Base-by-base conservation (phyloP, 768 basidiomycete genomes). In the Basidioascus undulatus region DNA sequence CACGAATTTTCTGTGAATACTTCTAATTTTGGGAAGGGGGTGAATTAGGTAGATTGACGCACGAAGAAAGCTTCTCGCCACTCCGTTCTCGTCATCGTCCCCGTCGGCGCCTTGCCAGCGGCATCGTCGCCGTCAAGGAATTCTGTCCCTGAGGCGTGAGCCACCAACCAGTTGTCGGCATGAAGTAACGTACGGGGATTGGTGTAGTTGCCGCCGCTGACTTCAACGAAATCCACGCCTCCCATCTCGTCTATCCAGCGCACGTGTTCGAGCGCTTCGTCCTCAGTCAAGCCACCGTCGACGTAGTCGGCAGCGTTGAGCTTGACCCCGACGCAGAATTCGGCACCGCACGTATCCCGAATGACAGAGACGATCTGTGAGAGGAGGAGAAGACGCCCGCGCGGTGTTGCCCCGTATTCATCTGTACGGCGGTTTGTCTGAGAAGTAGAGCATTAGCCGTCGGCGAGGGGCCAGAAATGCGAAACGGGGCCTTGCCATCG, bases 131-230 rank as follows among this genome's bases (percentile, higher is more conserved):
- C 25, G 21, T 16, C 12, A 40, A 7, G 5, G 15, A 18, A 18
- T n/a, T n/a, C n/a, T n/a, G n/a, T n/a, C n/a, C n/a, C n/a, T n/a
- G n/a, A n/a, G n/a, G n/a, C n/a, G n/a, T n/a, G n/a, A n/a, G n/a
- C n/a, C n/a, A n/a, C n/a, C n/a, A n/a, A n/a, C n/a, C n/a, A n/a
- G n/a, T n/a, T n/a, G n/a, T n/a, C n/a, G n/a, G n/a, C n/a, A n/a
- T n/a, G n/a, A n/a, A n/a, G n/a, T 0, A 3, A 49, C 63, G 15
- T 49, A 75, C 81, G 69, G 49, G 77, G 75, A 15, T 65, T 68
- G 51, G 82, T 78, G 48, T 87, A 89, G 53, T 75, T 73, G 0
- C 83, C 83, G 2, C 83, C 83, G 41, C 75, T 80, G 44, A 89
- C 69, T 56, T 89, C 83, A 38, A 89, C 70, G 51, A 83, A 76